Evolutionary conservation across 768 basidiomycete genomes (phyloP), one percentile per base, ranked within the genome.

Genomic region (Mycena amicta): DNA sequence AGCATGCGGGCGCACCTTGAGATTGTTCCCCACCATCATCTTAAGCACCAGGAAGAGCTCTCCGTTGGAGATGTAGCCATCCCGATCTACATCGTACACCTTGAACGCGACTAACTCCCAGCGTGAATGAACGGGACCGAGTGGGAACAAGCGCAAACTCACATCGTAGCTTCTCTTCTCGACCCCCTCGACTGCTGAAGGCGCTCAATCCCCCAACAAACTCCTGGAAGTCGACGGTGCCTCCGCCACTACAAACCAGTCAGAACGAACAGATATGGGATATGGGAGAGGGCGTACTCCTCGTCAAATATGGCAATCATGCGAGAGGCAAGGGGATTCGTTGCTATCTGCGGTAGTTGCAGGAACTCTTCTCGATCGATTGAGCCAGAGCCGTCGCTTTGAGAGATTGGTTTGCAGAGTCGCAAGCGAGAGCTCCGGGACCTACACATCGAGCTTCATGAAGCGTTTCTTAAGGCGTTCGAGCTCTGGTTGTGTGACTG

Each of bases 301-400:
- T 98, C 93, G 70, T 99, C 97, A 68, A 99, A 99, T 70, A 99
- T 98, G 52, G 97, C 97, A 69, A 99, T 98, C 95, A 99, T 94
- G 57, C 97, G 86, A 53, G 90, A 91, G 52, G 97, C 94, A 49
- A 99, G 79, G 0, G 97, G 97, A 74, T 98, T 99, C 56, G 93
- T 95, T 22, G 96, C 96, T 68, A 98, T 98, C 79, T 96, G 94
- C 0, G 97, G 97, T 82, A 99, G 97, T 80, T 95, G 94, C 60
- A 98, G 78, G 77, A 99, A 99, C 74, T 99, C 97, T 66, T 98
- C 97, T 46, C 93, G 90, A 80, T 98, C 96, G 74, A 99, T 96
- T 22, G 95, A 95, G 60, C 97, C 97, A 28, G 93, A 95, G 50
- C 95, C 95, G 76, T 99, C 95, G 68, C 95, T 94, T 56, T 26